Conservation (phyloP, 257 asterid species). For the Ballota nigra region DNA sequence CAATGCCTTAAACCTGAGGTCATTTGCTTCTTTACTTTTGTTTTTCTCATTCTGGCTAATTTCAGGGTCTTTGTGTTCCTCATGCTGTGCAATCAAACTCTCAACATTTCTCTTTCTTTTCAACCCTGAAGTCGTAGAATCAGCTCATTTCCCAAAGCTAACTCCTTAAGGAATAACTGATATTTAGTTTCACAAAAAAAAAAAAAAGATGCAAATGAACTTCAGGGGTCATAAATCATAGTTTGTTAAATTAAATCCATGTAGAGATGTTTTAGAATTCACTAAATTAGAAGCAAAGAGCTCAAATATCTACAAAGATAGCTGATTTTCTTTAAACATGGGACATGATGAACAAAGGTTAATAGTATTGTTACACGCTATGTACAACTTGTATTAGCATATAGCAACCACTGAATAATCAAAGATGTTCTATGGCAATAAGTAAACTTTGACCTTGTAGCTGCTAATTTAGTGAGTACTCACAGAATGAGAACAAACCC, state of each 20-base stretch:
- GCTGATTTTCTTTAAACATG: not conserved
- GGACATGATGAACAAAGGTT: not conserved
- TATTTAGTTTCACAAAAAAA: constrained; percentile 8
- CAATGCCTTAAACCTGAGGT: constrained; percentile 64
- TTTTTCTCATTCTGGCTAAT: constrained; percentile 39
- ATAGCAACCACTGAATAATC: not conserved
- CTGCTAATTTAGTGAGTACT: not conserved
- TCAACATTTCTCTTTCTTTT: constrained; percentile 47
- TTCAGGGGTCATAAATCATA: not conserved
- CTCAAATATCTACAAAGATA: not conserved
- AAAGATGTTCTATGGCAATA: not conserved
- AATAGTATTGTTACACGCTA: not conserved
- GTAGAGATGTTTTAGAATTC: not conserved
- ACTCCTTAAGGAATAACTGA: constrained; percentile 33
- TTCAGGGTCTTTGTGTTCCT: constrained; percentile 24
- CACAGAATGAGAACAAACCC: not conserved
- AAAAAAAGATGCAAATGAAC: not conserved
- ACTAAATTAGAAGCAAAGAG: not conserved
- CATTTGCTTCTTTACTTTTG: constrained; percentile 55
- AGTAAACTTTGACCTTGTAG: not conserved
- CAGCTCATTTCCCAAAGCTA: constrained; percentile 32
- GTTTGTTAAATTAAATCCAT: not conserved
- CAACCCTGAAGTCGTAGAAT: constrained; percentile 27
- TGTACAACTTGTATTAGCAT: not conserved
- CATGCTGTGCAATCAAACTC: constrained; percentile 20